phyloP scores from a whole-genome alignment of 345 rosid species.

The Microthlaspi erraticum region DNA sequence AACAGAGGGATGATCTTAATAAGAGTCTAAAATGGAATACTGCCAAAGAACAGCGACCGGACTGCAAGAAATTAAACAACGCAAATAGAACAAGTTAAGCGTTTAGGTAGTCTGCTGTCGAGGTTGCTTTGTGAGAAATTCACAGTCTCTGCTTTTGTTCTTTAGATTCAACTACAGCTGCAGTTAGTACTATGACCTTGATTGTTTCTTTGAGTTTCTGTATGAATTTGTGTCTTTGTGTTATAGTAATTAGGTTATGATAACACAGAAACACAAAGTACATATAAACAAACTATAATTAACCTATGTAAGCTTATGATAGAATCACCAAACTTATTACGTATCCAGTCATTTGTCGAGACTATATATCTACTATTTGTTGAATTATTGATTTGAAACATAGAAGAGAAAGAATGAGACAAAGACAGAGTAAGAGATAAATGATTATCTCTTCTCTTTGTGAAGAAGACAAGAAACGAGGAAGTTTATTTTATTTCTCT shows the following conservation, averaged over 20 bases:
- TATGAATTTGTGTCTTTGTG: slow-evolving; percentile 11
- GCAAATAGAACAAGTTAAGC: background rate
- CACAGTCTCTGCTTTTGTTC: slow-evolving; percentile 14
- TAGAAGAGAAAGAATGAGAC: too few relatives aligned
- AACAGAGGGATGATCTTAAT: slow-evolving; percentile 1
- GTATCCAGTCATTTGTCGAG: too few relatives aligned
- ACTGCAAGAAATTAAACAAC: slow-evolving; percentile 7
- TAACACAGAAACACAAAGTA: slow-evolving; percentile 12
- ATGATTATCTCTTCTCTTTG: too few relatives aligned
- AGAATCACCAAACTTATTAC: background rate
- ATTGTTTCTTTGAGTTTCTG: background rate
- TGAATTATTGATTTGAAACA: too few relatives aligned
- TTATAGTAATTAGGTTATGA: background rate
- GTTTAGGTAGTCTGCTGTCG: slow-evolving; percentile 12
- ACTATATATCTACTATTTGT: too few relatives aligned
- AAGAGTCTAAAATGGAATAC: background rate
- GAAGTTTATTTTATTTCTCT: too few relatives aligned
- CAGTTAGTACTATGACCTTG: background rate
- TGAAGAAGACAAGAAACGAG: too few relatives aligned
- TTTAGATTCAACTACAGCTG: slow-evolving; percentile 17
- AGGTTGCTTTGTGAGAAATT: slow-evolving; percentile 29
- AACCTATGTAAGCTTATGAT: background rate
- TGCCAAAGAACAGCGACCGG: slow-evolving; percentile 15
- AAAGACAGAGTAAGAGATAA: too few relatives aligned
- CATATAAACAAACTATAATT: background rate